Percentiles rank a stretch among this genome's conserved stretches.
Evolutionary conservation across 495 filamentous ascomycete genomes (phyloP).

Genomic region (Staphylotrichum longicolle): DNA sequence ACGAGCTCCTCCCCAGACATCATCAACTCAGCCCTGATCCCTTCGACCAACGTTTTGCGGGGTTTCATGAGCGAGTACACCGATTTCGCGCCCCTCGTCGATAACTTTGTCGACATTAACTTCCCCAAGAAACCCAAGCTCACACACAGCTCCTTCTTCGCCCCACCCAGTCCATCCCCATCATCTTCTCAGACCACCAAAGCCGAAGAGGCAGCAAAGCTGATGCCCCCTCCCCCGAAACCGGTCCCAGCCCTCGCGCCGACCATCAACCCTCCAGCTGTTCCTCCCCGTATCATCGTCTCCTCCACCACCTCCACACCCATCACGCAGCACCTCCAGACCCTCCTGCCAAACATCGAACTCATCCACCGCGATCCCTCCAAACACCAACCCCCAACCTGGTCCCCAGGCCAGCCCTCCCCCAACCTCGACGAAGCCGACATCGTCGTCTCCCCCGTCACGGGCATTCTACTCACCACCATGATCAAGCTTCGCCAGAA

Average conservation of each 20-base stretch:
- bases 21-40: constrained; percentile 1
- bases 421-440: constrained; percentile 65
- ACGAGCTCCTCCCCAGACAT: background rate
- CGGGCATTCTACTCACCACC: constrained; percentile 68
- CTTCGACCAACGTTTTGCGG: constrained; percentile 21
- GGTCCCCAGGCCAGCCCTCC: constrained; percentile 33
- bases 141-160: constrained; percentile 29
- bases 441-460: constrained; percentile 66
- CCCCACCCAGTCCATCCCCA: background rate
- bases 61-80: constrained; percentile 21
- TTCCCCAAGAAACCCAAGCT: constrained; percentile 35
- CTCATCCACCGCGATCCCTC: constrained; percentile 61
- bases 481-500: constrained; percentile 72
- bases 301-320: constrained; percentile 48
- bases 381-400: constrained; percentile 37
- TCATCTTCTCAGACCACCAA: background rate
- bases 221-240: constrained; percentile 23
- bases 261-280: constrained; percentile 20
- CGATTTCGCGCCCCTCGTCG: constrained; percentile 36
- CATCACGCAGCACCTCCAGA: constrained; percentile 48
- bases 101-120: constrained; percentile 47
- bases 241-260: constrained; percentile 28
- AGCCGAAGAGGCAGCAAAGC: background rate
- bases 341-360: constrained; percentile 49
- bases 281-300: constrained; percentile 46